Evolutionary conservation across 345 rosid species (phyloP).

Genomic region (Brassica cretica): DNA sequence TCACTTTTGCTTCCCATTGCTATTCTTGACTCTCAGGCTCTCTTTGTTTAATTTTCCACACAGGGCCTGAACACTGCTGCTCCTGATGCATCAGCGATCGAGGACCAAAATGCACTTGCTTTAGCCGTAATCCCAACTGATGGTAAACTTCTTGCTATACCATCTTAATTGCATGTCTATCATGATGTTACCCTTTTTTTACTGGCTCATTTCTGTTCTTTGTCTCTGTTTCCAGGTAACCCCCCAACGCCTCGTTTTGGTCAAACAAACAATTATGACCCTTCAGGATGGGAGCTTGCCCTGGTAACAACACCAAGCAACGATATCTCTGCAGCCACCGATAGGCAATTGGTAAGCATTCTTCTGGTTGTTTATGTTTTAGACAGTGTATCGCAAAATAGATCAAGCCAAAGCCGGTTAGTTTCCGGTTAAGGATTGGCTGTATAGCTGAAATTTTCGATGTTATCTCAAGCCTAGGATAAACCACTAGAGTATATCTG

Average conservation of each 20-base stretch:
- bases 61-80: conserved; percentile 71
- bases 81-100: conserved; percentile 70
- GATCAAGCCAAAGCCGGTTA: neutral
- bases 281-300: conserved; percentile 97
- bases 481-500: neutral
- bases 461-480: neutral
- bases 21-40: neutral
- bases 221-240: conserved; percentile 5
- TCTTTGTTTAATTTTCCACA: conserved; percentile 6
- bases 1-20: neutral
- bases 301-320: conserved; percentile 78
- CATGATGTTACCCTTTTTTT: neutral
- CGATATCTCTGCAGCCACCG: conserved; percentile 71
- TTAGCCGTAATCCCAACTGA: conserved; percentile 80
- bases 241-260: conserved; percentile 53
- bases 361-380: neutral
- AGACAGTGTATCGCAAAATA: neutral
- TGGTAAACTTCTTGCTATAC: conserved; percentile 40
- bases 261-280: conserved; percentile 70
- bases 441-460: neutral
- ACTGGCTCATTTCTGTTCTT: neutral
- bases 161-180: neutral
- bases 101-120: conserved; percentile 90
- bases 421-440: neutral
- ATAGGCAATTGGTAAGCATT: conserved; percentile 79